phyloP scores from a whole-genome alignment of 78 protist species.

The Dictyostelium intermedium region DNA sequence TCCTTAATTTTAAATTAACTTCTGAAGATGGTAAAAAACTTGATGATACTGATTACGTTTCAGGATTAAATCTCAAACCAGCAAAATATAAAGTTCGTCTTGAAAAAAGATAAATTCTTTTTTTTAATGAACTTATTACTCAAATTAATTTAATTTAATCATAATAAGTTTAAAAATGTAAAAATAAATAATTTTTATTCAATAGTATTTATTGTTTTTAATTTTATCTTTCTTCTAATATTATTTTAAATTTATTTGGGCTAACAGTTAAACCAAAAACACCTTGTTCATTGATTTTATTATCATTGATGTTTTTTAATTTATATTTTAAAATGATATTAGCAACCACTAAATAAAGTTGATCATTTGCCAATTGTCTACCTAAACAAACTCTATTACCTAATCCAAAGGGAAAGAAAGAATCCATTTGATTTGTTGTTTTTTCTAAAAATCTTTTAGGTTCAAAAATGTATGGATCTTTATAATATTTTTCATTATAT shows the following conservation, averaged over 20 bases:
- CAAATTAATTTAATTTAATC: too few relatives aligned
- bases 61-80: constrained; percentile 34
- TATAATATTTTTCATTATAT: neutral
- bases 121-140: too few relatives aligned
- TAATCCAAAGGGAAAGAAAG: neutral
- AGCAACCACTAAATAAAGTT: neutral
- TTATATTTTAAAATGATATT: constrained; percentile 5
- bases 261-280: constrained; percentile 9
- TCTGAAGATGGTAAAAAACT: constrained; percentile 10
- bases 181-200: neutral
- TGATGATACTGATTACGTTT: constrained; percentile 39
- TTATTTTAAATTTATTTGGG: constrained; percentile 12
- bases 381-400: constrained; percentile 28
- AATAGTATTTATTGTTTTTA: neutral
- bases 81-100: neutral
- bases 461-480: constrained; percentile 1
- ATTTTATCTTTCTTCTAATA: neutral
- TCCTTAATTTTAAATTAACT: constrained; percentile 4
- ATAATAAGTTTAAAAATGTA: neutral
- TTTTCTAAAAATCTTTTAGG: constrained; percentile 22
- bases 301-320: neutral
- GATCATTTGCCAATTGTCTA: constrained; percentile 20
- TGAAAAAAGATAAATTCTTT: constrained; percentile 31
- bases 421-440: neutral
- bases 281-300: constrained; percentile 9